phyloP scores from a whole-genome alignment of 2,329 filamentous ascomycete genomes.

The Talaromyces sp. region DNA sequence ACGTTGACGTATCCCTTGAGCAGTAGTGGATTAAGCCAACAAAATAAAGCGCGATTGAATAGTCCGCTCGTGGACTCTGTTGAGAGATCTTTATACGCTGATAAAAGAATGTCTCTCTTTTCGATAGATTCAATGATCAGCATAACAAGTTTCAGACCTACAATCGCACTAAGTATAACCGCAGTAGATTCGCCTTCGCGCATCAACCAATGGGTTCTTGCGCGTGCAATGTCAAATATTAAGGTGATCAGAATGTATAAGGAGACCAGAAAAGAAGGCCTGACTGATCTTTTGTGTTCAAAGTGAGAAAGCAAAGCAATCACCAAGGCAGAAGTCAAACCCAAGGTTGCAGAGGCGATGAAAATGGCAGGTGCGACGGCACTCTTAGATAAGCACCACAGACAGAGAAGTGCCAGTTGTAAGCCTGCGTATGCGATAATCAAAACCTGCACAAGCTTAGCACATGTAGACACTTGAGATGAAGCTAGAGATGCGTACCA shows the following conservation, averaged over 20 bases:
- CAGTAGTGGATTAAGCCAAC: slow-evolving; percentile 39
- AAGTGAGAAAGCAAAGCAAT: slow-evolving; percentile 16
- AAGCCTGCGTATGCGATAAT: not conserved
- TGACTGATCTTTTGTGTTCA: slow-evolving; percentile 29
- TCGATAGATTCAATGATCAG: slow-evolving; percentile 36
- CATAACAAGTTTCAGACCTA: slow-evolving; percentile 38
- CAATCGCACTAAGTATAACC: slow-evolving; percentile 31
- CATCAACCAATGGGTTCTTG: slow-evolving; percentile 38
- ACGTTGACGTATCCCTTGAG: slow-evolving; percentile 32
- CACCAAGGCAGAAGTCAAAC: not conserved
- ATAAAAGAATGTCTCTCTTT: slow-evolving; percentile 33
- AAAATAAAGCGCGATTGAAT: slow-evolving; percentile 43
- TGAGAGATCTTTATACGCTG: slow-evolving; percentile 33
- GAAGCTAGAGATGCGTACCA: not conserved
- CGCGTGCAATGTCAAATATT: slow-evolving; percentile 41
- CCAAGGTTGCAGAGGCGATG: not conserved
- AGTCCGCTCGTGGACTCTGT: slow-evolving; percentile 47
- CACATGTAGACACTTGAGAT: not conserved
- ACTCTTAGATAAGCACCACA: not conserved
- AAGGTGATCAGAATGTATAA: slow-evolving; percentile 42
- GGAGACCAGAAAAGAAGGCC: slow-evolving; percentile 39
- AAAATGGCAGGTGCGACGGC: not conserved
- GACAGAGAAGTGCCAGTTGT: not conserved
- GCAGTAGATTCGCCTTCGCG: slow-evolving; percentile 28
- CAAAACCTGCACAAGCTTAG: not conserved